Evolutionary conservation across 1,284 basidiomycete genomes (phyloP).

Genomic region (Tilletia indica): DNA sequence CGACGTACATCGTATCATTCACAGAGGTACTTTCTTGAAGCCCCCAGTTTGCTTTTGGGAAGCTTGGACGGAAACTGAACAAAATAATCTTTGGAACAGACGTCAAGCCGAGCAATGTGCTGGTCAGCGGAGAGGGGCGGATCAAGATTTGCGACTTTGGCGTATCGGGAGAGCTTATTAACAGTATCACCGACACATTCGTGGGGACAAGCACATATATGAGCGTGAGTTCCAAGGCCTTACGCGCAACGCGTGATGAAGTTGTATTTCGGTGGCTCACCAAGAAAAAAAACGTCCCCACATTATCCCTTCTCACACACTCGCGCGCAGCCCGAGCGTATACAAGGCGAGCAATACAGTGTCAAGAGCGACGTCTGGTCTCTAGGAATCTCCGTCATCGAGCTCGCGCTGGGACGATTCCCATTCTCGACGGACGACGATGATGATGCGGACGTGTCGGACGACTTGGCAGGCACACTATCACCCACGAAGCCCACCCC

Average conservation of each 20-base stretch:
- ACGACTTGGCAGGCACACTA: conserved; percentile 43
- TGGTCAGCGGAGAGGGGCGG: conserved; percentile 86
- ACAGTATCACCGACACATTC: conserved; percentile 97
- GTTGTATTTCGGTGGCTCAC: no score
- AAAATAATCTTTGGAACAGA: conserved; percentile 61
- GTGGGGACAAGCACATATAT: conserved; percentile 98
- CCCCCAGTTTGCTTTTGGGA: no score
- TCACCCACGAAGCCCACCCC: conserved; percentile 41
- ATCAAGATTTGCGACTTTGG: conserved; percentile 99
- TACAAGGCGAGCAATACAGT: conserved; percentile 94
- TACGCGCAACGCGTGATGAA: no score
- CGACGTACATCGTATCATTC: conserved; percentile 97
- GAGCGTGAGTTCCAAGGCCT: conserved; percentile 66
- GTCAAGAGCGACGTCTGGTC: conserved; percentile 99
- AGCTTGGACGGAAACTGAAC: no score
- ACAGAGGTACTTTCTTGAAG: conserved; percentile 63
- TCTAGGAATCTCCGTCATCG: conserved; percentile 88
- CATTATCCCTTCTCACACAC: neutral
- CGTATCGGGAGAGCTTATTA: conserved; percentile 96
- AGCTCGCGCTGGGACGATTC: conserved; percentile 88
- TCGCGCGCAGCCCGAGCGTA: conserved; percentile 79
- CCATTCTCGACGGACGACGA: conserved; percentile 64
- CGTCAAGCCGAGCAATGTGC: conserved; percentile 97
- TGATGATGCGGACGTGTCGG: conserved; percentile 29
- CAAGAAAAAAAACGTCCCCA: no score